phyloP scores from a whole-genome alignment of 306 rosid genomes.

The Acacia melanoxylon region DNA sequence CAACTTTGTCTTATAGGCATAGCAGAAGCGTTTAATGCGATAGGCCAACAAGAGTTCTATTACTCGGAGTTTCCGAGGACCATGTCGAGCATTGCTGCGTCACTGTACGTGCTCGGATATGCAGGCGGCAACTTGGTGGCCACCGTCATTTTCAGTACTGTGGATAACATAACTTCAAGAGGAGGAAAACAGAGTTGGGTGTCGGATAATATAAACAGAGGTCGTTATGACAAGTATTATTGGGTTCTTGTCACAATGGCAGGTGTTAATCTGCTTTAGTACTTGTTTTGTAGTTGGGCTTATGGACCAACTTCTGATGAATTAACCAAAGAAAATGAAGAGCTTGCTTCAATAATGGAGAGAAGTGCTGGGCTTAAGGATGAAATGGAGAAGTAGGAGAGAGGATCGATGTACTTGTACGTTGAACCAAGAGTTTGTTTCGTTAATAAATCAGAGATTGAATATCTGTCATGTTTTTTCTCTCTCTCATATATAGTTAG shows the following conservation, averaged over 20 bases:
- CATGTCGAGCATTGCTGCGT: conserved; percentile 60
- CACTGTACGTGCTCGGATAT: conserved; percentile 54
- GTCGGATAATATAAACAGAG: conserved; percentile 53
- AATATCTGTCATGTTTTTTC: background rate
- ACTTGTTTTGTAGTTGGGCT: conserved; percentile 59
- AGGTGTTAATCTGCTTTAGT: conserved; percentile 50
- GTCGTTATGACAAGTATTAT: conserved; percentile 56
- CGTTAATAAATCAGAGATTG: background rate
- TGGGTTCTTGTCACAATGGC: conserved; percentile 54
- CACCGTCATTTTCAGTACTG: conserved; percentile 39
- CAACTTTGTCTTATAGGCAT: conserved; percentile 58
- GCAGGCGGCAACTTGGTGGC: conserved; percentile 59
- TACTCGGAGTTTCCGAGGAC: conserved; percentile 64
- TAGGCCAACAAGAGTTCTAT: conserved; percentile 71
- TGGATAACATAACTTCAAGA: conserved; percentile 50
- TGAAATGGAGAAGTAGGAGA: conserved; percentile 4
- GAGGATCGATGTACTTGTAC: background rate
- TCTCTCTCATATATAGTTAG: background rate
- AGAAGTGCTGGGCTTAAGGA: background rate
- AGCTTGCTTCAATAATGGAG: conserved; percentile 20
- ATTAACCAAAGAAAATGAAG: background rate
- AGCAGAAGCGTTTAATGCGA: conserved; percentile 66
- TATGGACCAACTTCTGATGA: conserved; percentile 56
- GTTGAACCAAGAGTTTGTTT: background rate
- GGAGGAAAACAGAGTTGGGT: conserved; percentile 67